Conservation (phyloP, 805 yeast genomes). For the Ogataea nonfermentans region DNA sequence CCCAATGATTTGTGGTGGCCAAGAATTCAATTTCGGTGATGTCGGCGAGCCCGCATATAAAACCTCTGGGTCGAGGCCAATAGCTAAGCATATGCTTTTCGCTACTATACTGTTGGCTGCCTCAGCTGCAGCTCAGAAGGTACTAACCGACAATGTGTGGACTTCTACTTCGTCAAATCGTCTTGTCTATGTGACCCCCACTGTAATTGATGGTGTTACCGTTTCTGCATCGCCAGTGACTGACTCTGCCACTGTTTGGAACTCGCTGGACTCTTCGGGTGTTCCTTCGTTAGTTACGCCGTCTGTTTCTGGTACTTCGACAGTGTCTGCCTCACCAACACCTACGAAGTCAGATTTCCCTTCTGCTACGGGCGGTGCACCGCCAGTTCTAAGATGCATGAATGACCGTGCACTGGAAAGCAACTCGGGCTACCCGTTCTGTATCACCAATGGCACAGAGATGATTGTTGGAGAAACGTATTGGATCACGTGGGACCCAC, state of each 20-base stretch:
- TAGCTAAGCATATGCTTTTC: constrained; percentile 1
- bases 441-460: constrained; percentile 43
- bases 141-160: constrained; percentile 32
- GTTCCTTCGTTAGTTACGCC: constrained; percentile 44
- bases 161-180: constrained; percentile 34
- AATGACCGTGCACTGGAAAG: constrained; percentile 33
- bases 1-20: background rate
- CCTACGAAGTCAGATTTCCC: constrained; percentile 37
- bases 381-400: constrained; percentile 45
- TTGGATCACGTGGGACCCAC: constrained; percentile 42
- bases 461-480: constrained; percentile 46
- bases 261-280: constrained; percentile 43
- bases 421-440: constrained; percentile 36
- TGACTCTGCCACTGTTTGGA: constrained; percentile 40
- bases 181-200: constrained; percentile 28
- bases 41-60: constrained; percentile 7
- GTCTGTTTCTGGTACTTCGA: constrained; percentile 34
- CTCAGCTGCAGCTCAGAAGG: constrained; percentile 23
- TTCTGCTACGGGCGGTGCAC: constrained; percentile 37
- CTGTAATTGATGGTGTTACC: constrained; percentile 57
- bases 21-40: constrained; percentile 3
- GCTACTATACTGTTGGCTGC: background rate
- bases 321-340: constrained; percentile 42
- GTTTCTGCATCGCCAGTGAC: constrained; percentile 40
- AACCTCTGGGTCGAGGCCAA: background rate